A percentile compares a stretch with the other conserved stretches of the same genome.
These are phyloP conservation scores for Osmanthus fragrans DNA, from an alignment of 257 asterid genomes.

Conservation along the genomic window DNA sequence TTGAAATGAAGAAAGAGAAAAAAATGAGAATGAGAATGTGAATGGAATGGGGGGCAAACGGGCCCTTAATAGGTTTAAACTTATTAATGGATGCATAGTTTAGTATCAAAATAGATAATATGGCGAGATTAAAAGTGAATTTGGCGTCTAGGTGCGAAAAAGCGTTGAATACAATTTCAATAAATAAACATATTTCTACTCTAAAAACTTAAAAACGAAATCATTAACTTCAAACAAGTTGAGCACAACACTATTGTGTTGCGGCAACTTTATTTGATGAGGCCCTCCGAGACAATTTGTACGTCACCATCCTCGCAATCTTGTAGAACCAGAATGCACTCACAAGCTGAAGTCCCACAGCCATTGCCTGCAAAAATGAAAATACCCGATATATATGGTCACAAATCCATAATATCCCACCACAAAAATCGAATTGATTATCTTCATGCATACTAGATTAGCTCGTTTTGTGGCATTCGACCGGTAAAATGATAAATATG, in stretches of 20 bases:
- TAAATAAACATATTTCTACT: neutral
- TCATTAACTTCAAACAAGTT: neutral
- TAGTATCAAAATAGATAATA: neutral
- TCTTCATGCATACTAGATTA: neutral
- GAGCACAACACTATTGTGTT: neutral
- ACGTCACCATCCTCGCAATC: slow-evolving; percentile 69
- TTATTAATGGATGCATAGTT: no score
- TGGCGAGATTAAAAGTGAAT: neutral
- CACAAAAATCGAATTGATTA: neutral
- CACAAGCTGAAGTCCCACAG: slow-evolving; percentile 74
- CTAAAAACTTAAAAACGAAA: neutral
- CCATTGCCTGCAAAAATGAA: slow-evolving; percentile 64
- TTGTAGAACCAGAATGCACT: slow-evolving; percentile 91
- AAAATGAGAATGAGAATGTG: no score
- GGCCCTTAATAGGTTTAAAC: no score
- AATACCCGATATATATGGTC: neutral
- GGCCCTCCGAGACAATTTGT: slow-evolving; percentile 53
- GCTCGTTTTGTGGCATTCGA: no score
- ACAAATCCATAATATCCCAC: neutral
- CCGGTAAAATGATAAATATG: neutral
- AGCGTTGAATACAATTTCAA: neutral
- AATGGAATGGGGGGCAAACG: no score
- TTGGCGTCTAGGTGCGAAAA: neutral
- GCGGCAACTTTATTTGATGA: slow-evolving; percentile 23
- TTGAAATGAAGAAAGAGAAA: no score